Conservation (phyloP, 306 rosid genomes). For the Cucurbita argyrosperma region DNA sequence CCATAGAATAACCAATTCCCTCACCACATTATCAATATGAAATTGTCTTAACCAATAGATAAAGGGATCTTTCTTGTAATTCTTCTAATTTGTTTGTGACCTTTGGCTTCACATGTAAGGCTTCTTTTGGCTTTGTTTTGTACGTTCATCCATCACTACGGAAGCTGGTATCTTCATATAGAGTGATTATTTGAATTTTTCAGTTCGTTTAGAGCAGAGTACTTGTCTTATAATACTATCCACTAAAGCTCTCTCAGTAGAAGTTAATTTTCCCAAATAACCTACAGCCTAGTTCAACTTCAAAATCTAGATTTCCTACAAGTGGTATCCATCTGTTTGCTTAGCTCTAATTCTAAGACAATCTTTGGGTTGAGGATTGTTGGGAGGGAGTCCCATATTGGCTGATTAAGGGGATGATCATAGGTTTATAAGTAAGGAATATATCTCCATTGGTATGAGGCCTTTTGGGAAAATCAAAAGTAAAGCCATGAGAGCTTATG, state of each 20-base stretch:
- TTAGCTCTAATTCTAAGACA: not conserved
- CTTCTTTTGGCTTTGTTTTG: not conserved
- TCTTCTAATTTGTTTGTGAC: not conserved
- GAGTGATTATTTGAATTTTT: not conserved
- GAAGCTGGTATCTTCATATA: not conserved
- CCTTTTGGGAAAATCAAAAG: too few relatives aligned
- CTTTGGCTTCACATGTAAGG: not conserved
- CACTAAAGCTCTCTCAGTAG: not conserved
- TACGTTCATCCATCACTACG: not conserved
- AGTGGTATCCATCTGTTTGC: not conserved
- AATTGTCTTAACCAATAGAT: not conserved
- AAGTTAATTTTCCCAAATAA: not conserved
- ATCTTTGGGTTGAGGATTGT: too few relatives aligned
- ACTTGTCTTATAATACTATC: not conserved
- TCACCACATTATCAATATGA: not conserved
- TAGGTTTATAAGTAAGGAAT: too few relatives aligned
- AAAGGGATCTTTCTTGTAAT: not conserved
- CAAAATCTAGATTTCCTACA: not conserved
- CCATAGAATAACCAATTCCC: not conserved
- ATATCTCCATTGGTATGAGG: too few relatives aligned
- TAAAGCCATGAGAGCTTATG: too few relatives aligned
- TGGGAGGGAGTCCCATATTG: too few relatives aligned
- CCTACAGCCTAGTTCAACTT: not conserved
- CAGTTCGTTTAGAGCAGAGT: not conserved
- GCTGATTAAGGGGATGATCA: too few relatives aligned